Conservation (phyloP, 2,329 filamentous ascomycete species). For the Cladobotryum mycophilum region DNA sequence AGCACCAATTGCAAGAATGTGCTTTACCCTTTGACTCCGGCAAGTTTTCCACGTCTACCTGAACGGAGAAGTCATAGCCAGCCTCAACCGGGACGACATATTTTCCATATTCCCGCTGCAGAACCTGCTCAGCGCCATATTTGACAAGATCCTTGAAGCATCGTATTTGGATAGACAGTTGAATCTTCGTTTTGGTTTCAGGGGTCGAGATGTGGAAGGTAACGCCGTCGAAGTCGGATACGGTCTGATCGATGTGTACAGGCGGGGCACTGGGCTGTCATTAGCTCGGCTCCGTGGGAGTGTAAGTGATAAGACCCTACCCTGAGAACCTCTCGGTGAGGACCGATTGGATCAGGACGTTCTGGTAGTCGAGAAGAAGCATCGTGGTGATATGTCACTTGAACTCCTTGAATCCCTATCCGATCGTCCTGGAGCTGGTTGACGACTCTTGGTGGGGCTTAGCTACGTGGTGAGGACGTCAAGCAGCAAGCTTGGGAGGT, state of each 20-base stretch:
- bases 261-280: slow-evolving; percentile 63
- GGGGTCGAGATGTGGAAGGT: slow-evolving; percentile 98
- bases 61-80: slow-evolving; percentile 93
- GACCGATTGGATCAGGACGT: slow-evolving; percentile 93
- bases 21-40: slow-evolving; percentile 66
- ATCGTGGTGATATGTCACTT: slow-evolving; percentile 39
- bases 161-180: slow-evolving; percentile 89
- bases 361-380: slow-evolving; percentile 98
- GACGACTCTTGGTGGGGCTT: slow-evolving; percentile 36
- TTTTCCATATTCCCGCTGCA: slow-evolving; percentile 88
- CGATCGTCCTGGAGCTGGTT: slow-evolving; percentile 25
- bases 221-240: slow-evolving; percentile 98
- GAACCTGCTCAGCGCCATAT: slow-evolving; percentile 86
- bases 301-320: slow-evolving; percentile 36
- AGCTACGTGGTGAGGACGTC: slow-evolving; percentile 24
- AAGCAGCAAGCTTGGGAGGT: slow-evolving; percentile 18
- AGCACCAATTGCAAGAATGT: background rate
- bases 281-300: slow-evolving; percentile 22
- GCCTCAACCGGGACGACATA: slow-evolving; percentile 84
- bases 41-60: slow-evolving; percentile 81
- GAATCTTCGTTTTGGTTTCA: slow-evolving; percentile 86
- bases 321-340: slow-evolving; percentile 91
- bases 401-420: background rate
- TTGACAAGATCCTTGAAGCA: slow-evolving; percentile 89
- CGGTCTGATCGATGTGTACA: slow-evolving; percentile 90